Evolutionary conservation across 805 yeast species (phyloP).

Genomic region (Priceomyces fermenticarens): DNA sequence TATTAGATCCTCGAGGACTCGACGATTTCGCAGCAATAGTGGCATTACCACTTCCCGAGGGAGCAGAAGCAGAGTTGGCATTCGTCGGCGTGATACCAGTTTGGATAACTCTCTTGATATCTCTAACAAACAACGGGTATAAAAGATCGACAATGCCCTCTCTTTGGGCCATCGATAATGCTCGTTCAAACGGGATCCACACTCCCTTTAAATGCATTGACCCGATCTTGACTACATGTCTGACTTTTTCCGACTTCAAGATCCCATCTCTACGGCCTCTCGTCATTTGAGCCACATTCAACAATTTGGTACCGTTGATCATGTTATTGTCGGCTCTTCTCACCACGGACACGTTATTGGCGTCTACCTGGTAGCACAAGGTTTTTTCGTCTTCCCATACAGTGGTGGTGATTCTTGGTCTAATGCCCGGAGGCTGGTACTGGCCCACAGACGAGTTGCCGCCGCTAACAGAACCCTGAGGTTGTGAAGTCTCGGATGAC

Average conservation of each 20-base stretch:
- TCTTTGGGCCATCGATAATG: slow-evolving; percentile 74
- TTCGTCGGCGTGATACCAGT: slow-evolving; percentile 40
- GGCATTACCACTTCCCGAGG: slow-evolving; percentile 5
- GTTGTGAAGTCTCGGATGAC: slow-evolving; percentile 9
- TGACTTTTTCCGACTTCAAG: slow-evolving; percentile 68
- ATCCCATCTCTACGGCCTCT: slow-evolving; percentile 86
- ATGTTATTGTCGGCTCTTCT: slow-evolving; percentile 82
- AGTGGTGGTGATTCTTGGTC: slow-evolving; percentile 77
- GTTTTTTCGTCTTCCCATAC: slow-evolving; percentile 90
- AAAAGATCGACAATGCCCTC: slow-evolving; percentile 69
- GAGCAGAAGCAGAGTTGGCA: slow-evolving; percentile 10
- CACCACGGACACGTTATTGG: slow-evolving; percentile 75
- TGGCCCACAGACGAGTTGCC: slow-evolving; percentile 37
- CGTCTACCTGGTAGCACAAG: slow-evolving; percentile 81
- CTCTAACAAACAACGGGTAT: slow-evolving; percentile 70
- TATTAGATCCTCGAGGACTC: slow-evolving; percentile 7
- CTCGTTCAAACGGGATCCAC: slow-evolving; percentile 86
- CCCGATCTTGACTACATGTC: slow-evolving; percentile 83
- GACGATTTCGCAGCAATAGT: slow-evolving; percentile 10
- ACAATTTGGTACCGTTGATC: slow-evolving; percentile 80
- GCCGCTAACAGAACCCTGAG: slow-evolving; percentile 12
- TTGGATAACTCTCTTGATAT: slow-evolving; percentile 57
- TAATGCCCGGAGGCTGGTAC: slow-evolving; percentile 43
- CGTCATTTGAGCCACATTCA: slow-evolving; percentile 84
- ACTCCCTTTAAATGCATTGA: slow-evolving; percentile 88